These are phyloP conservation scores for Telfairia occidentalis DNA, from an alignment of 331 rosid genomes.

Conservation along the genomic window DNA sequence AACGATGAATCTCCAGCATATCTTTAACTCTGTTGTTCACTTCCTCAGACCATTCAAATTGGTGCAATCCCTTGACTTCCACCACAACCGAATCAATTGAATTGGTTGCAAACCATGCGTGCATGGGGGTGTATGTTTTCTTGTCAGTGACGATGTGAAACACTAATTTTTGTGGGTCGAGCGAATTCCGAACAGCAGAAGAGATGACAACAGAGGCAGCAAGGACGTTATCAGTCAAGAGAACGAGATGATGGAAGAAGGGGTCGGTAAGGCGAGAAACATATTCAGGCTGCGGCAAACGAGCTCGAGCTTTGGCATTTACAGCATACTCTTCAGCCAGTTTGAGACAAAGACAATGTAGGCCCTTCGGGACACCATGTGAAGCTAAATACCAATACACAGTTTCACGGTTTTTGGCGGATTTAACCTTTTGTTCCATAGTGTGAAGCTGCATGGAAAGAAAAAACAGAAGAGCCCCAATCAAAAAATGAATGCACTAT, in stretches of 20 bases:
- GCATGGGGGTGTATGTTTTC: slow-evolving; percentile 84
- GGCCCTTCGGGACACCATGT: slow-evolving; percentile 67
- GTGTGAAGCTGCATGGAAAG: slow-evolving; percentile 39
- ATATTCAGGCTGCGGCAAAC: slow-evolving; percentile 73
- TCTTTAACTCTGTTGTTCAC: slow-evolving; percentile 62
- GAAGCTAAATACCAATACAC: slow-evolving; percentile 88
- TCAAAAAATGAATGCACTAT: background rate
- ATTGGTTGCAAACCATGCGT: slow-evolving; percentile 87
- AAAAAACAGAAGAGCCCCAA: slow-evolving; percentile 12
- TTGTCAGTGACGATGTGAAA: slow-evolving; percentile 82
- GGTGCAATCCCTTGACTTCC: slow-evolving; percentile 87
- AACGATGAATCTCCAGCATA: slow-evolving; percentile 62
- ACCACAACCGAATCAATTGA: slow-evolving; percentile 49
- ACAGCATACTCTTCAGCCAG: slow-evolving; percentile 81
- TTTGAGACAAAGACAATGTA: slow-evolving; percentile 78
- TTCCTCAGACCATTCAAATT: slow-evolving; percentile 79
- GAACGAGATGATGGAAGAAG: slow-evolving; percentile 54
- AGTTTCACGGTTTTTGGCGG: slow-evolving; percentile 63
- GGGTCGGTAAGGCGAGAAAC: slow-evolving; percentile 66
- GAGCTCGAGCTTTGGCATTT: slow-evolving; percentile 70
- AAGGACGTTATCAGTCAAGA: slow-evolving; percentile 73
- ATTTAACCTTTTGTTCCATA: slow-evolving; percentile 72
- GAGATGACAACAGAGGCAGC: slow-evolving; percentile 87
- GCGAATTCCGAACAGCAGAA: slow-evolving; percentile 53
- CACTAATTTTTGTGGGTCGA: slow-evolving; percentile 55